Conservation (phyloP, 2,329 filamentous ascomycete genomes). For the Epichloe festucae region DNA sequence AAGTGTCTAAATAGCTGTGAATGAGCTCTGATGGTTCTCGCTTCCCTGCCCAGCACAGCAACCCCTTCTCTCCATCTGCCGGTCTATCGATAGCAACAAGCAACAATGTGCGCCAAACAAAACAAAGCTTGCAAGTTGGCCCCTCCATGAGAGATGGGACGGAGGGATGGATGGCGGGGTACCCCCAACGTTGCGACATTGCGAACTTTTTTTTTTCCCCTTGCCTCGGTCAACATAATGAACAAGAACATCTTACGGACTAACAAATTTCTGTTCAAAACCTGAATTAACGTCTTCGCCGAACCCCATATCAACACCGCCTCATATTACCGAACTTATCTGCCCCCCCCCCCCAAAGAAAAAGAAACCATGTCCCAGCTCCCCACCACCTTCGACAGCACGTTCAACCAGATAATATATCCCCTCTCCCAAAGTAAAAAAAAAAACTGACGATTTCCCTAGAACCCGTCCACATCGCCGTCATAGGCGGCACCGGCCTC, state of each 20-base stretch:
- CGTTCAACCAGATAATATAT: slow-evolving; percentile 13
- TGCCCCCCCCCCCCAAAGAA: no score
- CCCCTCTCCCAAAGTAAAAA: not conserved
- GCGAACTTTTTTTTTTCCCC: not conserved
- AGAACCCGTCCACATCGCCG: slow-evolving; percentile 70
- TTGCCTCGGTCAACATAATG: not conserved
- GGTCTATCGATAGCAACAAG: not conserved
- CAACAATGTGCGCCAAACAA: slow-evolving; percentile 1
- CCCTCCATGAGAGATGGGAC: not conserved
- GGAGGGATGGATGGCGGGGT: not conserved
- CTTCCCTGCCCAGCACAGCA: no score
- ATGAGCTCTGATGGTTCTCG: no score
- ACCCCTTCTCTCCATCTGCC: not conserved
- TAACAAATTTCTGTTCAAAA: no score
- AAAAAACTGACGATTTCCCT: not conserved
- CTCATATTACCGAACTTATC: not conserved
- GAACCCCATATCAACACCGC: not conserved
- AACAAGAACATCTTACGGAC: no score
- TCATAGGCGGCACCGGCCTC: slow-evolving; percentile 89
- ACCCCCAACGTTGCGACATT: not conserved
- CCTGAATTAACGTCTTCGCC: not conserved
- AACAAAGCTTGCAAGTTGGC: not conserved
- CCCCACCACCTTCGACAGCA: slow-evolving; percentile 46
- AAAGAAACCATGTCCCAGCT: slow-evolving; percentile 33
- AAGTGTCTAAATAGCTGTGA: no score